These are phyloP conservation scores for Candida dajiaensis DNA, from an alignment of 805 yeast species.

Conservation along the genomic window DNA sequence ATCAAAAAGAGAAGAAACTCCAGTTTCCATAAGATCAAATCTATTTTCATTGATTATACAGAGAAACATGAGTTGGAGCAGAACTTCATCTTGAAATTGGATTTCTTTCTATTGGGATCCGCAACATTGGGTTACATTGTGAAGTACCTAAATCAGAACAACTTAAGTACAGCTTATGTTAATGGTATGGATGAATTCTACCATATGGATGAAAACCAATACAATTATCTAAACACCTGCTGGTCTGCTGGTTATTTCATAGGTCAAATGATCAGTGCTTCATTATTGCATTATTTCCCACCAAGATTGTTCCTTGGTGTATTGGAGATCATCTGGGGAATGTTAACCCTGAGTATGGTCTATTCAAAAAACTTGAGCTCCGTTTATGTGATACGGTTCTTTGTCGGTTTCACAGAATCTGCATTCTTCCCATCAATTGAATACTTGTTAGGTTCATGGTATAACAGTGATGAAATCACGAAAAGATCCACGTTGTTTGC, in stretches of 20 bases:
- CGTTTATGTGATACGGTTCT: constrained; percentile 27
- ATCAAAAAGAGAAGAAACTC: constrained; percentile 3
- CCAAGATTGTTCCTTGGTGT: constrained; percentile 38
- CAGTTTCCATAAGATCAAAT: constrained; percentile 6
- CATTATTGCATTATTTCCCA: constrained; percentile 32
- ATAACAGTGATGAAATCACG: constrained; percentile 26
- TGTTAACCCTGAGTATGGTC: constrained; percentile 31
- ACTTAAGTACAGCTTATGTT: constrained; percentile 40
- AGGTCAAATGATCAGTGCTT: constrained; percentile 41
- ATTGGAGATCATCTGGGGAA: constrained; percentile 38
- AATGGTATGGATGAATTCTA: constrained; percentile 41
- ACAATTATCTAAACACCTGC: constrained; percentile 35
- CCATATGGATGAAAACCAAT: constrained; percentile 34
- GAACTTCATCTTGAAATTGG: constrained; percentile 27
- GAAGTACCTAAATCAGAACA: constrained; percentile 36
- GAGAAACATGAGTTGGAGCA: constrained; percentile 32
- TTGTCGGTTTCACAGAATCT: constrained; percentile 38
- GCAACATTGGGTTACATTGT: constrained; percentile 39
- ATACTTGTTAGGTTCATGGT: constrained; percentile 34
- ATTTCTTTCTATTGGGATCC: constrained; percentile 33
- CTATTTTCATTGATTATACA: constrained; percentile 15
- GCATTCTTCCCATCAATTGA: constrained; percentile 45
- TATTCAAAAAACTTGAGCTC: constrained; percentile 18
- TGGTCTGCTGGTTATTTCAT: constrained; percentile 45
- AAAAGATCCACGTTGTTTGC: constrained; percentile 29